phyloP scores from a whole-genome alignment of 2,329 filamentous ascomycete genomes.

The Xylariaceae sp. region DNA sequence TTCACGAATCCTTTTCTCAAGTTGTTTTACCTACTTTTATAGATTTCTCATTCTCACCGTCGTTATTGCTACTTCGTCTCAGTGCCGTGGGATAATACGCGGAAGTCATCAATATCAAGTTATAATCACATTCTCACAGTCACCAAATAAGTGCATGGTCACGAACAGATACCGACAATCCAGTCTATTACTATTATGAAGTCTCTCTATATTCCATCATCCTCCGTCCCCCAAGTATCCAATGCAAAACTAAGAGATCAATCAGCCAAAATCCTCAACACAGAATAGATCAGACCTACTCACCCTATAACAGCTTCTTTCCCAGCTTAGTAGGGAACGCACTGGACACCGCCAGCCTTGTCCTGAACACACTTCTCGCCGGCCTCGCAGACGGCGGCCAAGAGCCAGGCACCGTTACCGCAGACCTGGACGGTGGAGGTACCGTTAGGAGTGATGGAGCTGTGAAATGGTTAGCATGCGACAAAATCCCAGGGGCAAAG shows the following conservation, averaged over 20 bases:
- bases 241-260: not conserved
- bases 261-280: no score
- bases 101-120: no score
- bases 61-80: no score
- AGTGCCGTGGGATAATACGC: no score
- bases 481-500: not conserved
- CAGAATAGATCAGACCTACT: not conserved
- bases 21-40: no score
- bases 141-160: no score
- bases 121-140: no score
- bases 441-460: conserved; percentile 3
- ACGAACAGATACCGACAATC: no score
- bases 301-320: not conserved
- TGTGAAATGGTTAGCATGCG: not conserved
- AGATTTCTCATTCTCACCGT: no score
- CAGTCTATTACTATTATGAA: no score
- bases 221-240: not conserved
- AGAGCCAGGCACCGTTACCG: conserved; percentile 14
- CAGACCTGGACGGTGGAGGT: conserved; percentile 20
- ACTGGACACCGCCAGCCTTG: conserved; percentile 10
- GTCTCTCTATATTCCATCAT: no score
- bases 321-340: not conserved
- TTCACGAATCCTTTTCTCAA: no score
- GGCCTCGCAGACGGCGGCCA: conserved; percentile 13
- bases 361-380: conserved; percentile 15